Conservation (phyloP, 192 early-diverging fungal species). For the Kickxella alabastrina region DNA sequence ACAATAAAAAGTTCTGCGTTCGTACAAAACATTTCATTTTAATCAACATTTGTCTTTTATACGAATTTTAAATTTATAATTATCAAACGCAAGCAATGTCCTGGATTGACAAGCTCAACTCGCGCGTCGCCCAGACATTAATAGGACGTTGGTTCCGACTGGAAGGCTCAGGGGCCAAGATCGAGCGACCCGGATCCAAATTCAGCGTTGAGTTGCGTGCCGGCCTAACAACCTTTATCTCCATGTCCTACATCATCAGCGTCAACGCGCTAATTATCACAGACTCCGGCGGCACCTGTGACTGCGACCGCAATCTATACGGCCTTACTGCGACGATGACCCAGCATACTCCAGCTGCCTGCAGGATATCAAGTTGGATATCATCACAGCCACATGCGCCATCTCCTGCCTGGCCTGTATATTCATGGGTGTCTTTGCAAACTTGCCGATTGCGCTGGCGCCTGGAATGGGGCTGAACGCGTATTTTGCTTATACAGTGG, state of each 20-base stretch:
- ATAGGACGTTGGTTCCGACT: constrained; percentile 62
- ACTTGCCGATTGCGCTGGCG: constrained; percentile 75
- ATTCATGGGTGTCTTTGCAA: constrained; percentile 68
- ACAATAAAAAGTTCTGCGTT: no score
- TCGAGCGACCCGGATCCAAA: constrained; percentile 58
- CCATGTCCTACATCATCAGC: constrained; percentile 73
- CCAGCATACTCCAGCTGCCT: constrained; percentile 62
- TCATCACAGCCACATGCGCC: constrained; percentile 71
- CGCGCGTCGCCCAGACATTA: constrained; percentile 52
- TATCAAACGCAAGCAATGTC: constrained; percentile 18
- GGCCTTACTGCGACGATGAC: constrained; percentile 59
- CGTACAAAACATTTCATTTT: no score
- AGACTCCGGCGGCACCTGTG: constrained; percentile 76
- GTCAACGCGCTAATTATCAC: constrained; percentile 73
- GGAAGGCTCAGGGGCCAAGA: constrained; percentile 57
- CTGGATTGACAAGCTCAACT: constrained; percentile 56
- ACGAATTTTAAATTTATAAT: background rate
- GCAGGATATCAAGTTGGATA: constrained; percentile 59
- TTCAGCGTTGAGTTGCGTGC: constrained; percentile 67
- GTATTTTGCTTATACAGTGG: constrained; percentile 81
- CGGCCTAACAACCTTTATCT: constrained; percentile 65
- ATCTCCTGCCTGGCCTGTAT: constrained; percentile 61
- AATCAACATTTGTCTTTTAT: no score
- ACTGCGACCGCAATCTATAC: constrained; percentile 53
- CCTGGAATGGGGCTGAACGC: constrained; percentile 83